phyloP scores from a whole-genome alignment of 352 stramenopile genomes.

The Globisporangium spinosum region DNA sequence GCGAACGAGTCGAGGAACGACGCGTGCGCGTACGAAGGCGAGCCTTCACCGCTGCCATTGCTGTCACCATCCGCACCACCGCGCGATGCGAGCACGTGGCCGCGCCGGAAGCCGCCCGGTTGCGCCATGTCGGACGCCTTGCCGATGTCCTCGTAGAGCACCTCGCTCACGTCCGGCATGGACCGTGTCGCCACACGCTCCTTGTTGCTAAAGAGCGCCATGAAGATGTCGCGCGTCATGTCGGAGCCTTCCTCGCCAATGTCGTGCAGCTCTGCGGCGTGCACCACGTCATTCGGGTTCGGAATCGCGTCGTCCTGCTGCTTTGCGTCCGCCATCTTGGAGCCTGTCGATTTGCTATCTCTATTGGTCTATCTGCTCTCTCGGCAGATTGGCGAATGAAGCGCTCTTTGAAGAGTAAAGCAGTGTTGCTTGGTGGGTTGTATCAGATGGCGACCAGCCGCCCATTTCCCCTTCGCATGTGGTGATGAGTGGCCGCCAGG shows the following conservation, averaged over 20 bases:
- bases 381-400: not conserved
- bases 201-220: conserved; percentile 54
- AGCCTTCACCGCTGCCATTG: conserved; percentile 20
- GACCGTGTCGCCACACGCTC: conserved; percentile 40
- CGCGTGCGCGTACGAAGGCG: conserved; percentile 40
- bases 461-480: too few species aligned
- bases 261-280: conserved; percentile 40
- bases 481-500: too few species aligned
- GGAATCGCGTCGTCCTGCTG: not conserved
- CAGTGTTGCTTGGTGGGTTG: conserved; percentile 1
- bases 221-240: conserved; percentile 69
- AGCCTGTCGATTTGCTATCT: not conserved
- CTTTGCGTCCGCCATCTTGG: conserved; percentile 7
- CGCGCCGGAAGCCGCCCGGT: conserved; percentile 50
- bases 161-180: conserved; percentile 49
- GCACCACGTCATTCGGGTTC: conserved; percentile 1
- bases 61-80: conserved; percentile 23
- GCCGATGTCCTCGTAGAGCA: conserved; percentile 54
- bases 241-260: conserved; percentile 56
- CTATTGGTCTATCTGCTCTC: not conserved
- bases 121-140: conserved; percentile 53
- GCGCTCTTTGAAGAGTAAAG: not conserved
- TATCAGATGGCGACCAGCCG: too few species aligned
- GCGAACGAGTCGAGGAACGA: conserved; percentile 45
- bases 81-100: conserved; percentile 44